Conservation (phyloP, 441 rosid species). For the Pelargonium fulgidum region DNA sequence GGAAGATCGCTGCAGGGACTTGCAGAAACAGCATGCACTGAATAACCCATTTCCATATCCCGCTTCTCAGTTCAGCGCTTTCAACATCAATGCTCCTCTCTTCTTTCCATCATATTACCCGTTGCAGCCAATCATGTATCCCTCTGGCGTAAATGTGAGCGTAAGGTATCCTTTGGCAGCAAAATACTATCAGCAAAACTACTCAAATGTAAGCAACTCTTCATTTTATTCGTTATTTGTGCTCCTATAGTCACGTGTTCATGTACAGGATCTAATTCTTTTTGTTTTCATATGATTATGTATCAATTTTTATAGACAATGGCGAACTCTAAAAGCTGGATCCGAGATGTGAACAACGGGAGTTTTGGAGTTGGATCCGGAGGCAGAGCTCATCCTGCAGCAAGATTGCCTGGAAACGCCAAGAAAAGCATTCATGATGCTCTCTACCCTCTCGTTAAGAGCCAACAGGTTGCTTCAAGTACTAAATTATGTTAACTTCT, state of each 20-base stretch:
- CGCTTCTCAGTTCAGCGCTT: not conserved
- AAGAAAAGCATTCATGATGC: conserved; percentile 12
- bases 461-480: conserved; percentile 13
- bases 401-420: conserved; percentile 10
- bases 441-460: conserved; percentile 19
- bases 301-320: conserved; percentile 15
- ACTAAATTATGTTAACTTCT: not conserved
- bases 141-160: conserved; percentile 18
- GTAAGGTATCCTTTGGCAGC: conserved; percentile 19
- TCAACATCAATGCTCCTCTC: conserved; percentile 18
- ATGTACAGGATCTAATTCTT: not conserved
- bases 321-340: conserved; percentile 2
- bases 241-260: not conserved
- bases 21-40: conserved; percentile 28
- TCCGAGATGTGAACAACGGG: conserved; percentile 16
- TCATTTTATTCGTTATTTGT: not conserved
- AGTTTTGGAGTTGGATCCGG: conserved; percentile 12
- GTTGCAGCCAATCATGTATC: conserved; percentile 25
- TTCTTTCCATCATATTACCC: conserved; percentile 14
- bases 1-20: conserved; percentile 42
- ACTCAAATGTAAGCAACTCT: conserved; percentile 24
- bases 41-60: not conserved
- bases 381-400: conserved; percentile 7
- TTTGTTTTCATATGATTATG: not conserved
- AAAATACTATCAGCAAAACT: conserved; percentile 16